Evolutionary conservation across 2,329 filamentous ascomycete genomes (phyloP).

Genomic region (Massarina eburnea): DNA sequence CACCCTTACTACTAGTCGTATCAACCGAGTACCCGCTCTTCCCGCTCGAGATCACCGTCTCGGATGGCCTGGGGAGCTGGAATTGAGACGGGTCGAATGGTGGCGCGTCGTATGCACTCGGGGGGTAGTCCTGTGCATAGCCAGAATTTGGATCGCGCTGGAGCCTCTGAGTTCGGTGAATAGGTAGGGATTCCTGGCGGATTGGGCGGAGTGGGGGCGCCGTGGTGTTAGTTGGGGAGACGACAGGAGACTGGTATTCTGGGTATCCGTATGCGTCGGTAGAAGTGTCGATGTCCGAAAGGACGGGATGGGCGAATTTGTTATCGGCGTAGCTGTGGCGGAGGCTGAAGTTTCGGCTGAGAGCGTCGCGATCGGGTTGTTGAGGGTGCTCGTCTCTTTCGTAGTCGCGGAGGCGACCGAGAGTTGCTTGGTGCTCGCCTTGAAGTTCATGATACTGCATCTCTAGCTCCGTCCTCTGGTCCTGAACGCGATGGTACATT

Average conservation of each 20-base stretch:
- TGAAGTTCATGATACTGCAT: conserved; percentile 47
- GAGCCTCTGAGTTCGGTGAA: conserved; percentile 18
- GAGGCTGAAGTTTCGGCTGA: conserved; percentile 31
- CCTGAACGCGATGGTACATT: conserved; percentile 53
- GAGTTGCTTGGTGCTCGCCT: conserved; percentile 31
- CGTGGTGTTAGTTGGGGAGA: conserved; percentile 23
- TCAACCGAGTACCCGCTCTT: conserved; percentile 47
- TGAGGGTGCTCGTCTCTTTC: conserved; percentile 16
- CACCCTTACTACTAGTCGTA: conserved; percentile 37
- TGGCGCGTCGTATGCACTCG: conserved; percentile 35
- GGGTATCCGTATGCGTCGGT: conserved; percentile 31
- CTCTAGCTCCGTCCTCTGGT: conserved; percentile 54
- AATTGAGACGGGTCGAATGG: conserved; percentile 31
- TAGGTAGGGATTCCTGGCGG: conserved; percentile 30
- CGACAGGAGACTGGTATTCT: conserved; percentile 33
- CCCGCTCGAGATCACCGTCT: conserved; percentile 32
- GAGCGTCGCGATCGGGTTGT: conserved; percentile 12
- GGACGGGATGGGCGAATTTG: conserved; percentile 27
- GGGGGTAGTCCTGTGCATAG: conserved; percentile 28
- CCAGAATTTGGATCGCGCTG: conserved; percentile 18
- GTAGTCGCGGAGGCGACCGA: conserved; percentile 25
- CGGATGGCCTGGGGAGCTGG: conserved; percentile 17
- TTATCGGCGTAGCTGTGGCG: conserved; percentile 23
- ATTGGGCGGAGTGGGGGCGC: conserved; percentile 23
- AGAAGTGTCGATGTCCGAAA: conserved; percentile 15